phyloP scores from a whole-genome alignment of 1,284 basidiomycete species.

The Cryptococcus depauperatus region DNA sequence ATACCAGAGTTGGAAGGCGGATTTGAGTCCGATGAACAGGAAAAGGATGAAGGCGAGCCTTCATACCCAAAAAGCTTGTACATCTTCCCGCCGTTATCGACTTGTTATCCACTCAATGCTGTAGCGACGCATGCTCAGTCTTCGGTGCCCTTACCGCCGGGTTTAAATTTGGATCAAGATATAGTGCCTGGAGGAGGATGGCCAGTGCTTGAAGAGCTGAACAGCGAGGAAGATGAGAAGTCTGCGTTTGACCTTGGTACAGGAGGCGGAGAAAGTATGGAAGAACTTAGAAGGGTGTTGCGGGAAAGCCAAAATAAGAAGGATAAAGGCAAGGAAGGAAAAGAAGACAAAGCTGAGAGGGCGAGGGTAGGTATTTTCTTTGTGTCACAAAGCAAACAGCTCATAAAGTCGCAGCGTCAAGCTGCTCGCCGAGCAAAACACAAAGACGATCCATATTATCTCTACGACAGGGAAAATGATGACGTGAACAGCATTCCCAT shows the following conservation, averaged over 20 bases:
- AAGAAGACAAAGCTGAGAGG: constrained; percentile 34
- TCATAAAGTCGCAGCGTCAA: constrained; percentile 51
- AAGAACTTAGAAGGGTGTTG: constrained; percentile 43
- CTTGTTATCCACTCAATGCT: constrained; percentile 72
- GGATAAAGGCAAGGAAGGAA: constrained; percentile 33
- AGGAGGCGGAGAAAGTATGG: constrained; percentile 42
- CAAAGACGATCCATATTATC: constrained; percentile 80
- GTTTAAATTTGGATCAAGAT: constrained; percentile 74
- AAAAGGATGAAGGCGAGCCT: constrained; percentile 18
- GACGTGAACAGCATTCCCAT: constrained; percentile 72
- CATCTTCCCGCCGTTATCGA: constrained; percentile 75
- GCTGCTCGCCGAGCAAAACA: constrained; percentile 64
- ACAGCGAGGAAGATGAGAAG: constrained; percentile 33
- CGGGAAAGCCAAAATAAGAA: constrained; percentile 45
- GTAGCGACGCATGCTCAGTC: constrained; percentile 72
- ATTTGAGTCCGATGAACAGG: constrained; percentile 23
- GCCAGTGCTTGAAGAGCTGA: constrained; percentile 17
- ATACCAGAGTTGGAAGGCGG: constrained; percentile 42
- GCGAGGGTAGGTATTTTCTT: constrained; percentile 30
- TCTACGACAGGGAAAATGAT: constrained; percentile 52
- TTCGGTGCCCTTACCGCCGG: constrained; percentile 71
- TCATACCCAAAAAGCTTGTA: constrained; percentile 72
- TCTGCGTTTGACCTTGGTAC: constrained; percentile 27
- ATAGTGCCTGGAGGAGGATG: constrained; percentile 54
- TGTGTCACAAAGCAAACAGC: not conserved